Evolutionary conservation across 2,329 filamentous ascomycete genomes (phyloP).

Genomic region (Pezizomycotina sp.): DNA sequence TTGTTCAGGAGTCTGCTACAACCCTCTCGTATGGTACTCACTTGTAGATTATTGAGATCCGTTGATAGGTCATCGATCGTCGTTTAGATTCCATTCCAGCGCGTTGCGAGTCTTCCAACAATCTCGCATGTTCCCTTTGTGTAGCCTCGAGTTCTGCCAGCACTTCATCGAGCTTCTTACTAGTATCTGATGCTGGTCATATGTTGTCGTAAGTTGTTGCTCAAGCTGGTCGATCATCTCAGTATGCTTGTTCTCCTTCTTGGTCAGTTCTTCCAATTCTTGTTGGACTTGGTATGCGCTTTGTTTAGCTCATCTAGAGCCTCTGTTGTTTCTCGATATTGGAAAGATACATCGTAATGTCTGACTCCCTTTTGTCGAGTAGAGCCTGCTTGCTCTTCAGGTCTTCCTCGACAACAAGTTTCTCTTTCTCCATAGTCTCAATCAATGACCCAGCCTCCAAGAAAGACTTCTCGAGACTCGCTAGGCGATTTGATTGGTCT

Average conservation of each 20-base stretch:
- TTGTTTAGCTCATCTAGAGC: neutral
- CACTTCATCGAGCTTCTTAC: slow-evolving; percentile 24
- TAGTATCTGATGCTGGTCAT: slow-evolving; percentile 62
- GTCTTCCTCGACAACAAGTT: slow-evolving; percentile 11
- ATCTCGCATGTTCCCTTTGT: slow-evolving; percentile 56
- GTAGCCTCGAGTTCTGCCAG: slow-evolving; percentile 33
- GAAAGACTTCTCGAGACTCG: slow-evolving; percentile 19
- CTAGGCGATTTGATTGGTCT: slow-evolving; percentile 18
- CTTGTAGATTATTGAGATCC: too few species aligned
- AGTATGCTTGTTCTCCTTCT: slow-evolving; percentile 74
- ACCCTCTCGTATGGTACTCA: too few species aligned
- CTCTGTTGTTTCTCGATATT: neutral
- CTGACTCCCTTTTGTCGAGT: neutral
- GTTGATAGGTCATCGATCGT: too few species aligned
- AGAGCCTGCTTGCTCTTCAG: slow-evolving; percentile 16
- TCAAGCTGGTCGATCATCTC: slow-evolving; percentile 88
- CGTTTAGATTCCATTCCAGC: too few species aligned
- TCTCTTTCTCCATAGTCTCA: slow-evolving; percentile 14
- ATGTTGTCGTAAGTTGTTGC: slow-evolving; percentile 87
- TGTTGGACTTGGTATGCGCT: slow-evolving; percentile 7
- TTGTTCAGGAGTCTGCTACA: too few species aligned
- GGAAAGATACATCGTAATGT: neutral
- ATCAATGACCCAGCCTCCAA: slow-evolving; percentile 20
- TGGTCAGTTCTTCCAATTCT: slow-evolving; percentile 35
- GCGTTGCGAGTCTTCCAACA: slow-evolving; percentile 11